Base-by-base conservation (phyloP, 2,329 filamentous ascomycete species). In the Colletotrichum sp. region DNA sequence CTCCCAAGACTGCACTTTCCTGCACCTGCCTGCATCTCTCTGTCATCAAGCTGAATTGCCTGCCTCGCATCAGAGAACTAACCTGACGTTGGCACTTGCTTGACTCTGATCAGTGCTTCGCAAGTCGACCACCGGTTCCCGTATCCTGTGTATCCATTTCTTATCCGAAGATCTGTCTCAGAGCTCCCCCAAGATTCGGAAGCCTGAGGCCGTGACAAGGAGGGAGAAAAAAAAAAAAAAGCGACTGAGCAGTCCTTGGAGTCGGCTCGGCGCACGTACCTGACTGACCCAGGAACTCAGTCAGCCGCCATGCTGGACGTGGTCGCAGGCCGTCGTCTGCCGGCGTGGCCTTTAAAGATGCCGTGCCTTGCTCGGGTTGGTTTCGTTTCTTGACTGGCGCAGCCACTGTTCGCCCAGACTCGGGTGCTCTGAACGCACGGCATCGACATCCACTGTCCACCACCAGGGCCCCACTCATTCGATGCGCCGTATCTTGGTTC, bases 321-420 rank as follows among this genome's bases (percentile, higher is more conserved):
- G 49, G 36, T 63, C n/a, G 8, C 26, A 71, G 72, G 63, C 72
- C 60, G 68, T 59, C 39, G 55, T 30, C 10, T 52, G 72, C 68
- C 72, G 68, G 72, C 67, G 62, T 71, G 34, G 49, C 62, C 65
- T 65, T 24, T 21, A 7, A 28, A 49, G 59, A 30, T 63, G 66
- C 21, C 36, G 66, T 55, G 39, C 66, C 57, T 70, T 64, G 71
- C 39, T 70, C 57, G 28, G 26, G 9, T 57, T 70, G 71, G 66
- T 64, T 74, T 74, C 59, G 66, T 74, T 70, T 70, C 39, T 70
- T 75, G 9, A 49, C 59, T 44, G 72, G 68, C 28, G 72, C 68
- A 66, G 60, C 72, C 72, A 66, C 72, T 32, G 68, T 28, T 28
- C 28, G 21, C 34, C 68, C 72, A 72, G 60, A 49, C 63, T 24